Conservation (phyloP, 768 basidiomycete species). For the Leccinum imitatum region DNA sequence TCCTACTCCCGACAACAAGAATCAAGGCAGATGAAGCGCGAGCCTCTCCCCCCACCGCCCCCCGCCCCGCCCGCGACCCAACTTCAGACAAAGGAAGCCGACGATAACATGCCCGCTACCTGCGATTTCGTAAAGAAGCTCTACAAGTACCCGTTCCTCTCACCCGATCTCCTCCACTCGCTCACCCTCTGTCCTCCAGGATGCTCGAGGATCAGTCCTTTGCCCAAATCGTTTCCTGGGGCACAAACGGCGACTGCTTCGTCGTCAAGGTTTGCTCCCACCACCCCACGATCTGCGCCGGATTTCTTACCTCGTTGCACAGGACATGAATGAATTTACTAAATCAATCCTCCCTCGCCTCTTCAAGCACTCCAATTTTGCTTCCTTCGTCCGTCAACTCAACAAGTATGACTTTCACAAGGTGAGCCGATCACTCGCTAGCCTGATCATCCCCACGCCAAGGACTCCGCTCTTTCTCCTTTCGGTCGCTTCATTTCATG, state of each 20-base stretch:
- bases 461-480: conserved; percentile 2
- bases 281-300: conserved; percentile 1
- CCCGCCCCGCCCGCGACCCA: conserved; percentile 25
- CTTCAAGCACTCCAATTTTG: conserved; percentile 96
- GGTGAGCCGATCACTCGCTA: conserved; percentile 36
- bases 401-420: conserved; percentile 99
- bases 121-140: conserved; percentile 94
- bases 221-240: conserved; percentile 78
- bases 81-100: conserved; percentile 38
- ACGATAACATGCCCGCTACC: conserved; percentile 83
- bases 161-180: neutral
- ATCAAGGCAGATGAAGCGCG: conserved; percentile 30
- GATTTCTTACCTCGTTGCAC: conserved; percentile 13
- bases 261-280: conserved; percentile 66
- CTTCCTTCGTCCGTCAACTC: conserved; percentile 86
- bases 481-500: conserved; percentile 13
- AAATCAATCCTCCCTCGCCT: conserved; percentile 86
- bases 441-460: neutral
- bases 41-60: conserved; percentile 26
- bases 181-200: conserved; percentile 39
- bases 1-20: conserved; percentile 19
- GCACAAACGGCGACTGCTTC: conserved; percentile 81
- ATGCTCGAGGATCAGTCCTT: conserved; percentile 85
- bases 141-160: conserved; percentile 65
- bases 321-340: conserved; percentile 96